Base-by-base conservation (phyloP, 257 asterid species). In the Fraxinus cuspidata region DNA sequence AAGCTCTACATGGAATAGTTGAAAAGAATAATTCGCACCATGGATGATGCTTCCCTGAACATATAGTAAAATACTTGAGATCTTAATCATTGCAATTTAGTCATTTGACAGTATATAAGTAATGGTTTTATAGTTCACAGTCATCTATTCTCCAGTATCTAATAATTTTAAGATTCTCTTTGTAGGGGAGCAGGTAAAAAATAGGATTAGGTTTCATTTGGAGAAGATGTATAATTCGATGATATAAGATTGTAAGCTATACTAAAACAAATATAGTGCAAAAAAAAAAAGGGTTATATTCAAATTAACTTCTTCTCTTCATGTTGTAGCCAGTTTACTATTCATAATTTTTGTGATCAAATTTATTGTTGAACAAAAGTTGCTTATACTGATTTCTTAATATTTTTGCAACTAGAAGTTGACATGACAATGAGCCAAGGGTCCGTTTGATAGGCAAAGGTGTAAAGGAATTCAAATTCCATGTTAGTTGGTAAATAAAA, bases 371-470 rank as follows among this genome's bases (percentile, higher is more conserved):
- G 80, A 35, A 35, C 51, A 13, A 13, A 19, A 70, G 47, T 63
- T 74, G 21, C 44, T 67, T 47, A 35, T 70, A 69, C 16, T 28
- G 47, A 25, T 74, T 58, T 73, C 74, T 38, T 60, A 70, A 37
- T 69, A 67, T 12, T 28, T 82, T 72, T 65, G 56, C 63, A 34
- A 58, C 75, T 73, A 60, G 27, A 78, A 53, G 58, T 60, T 68
- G 72, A 25, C 6, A 79, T 65, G 51, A 69, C 38, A 56, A 16
- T 71, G 47, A 65, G 69, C 65, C n/a, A n/a, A n/a, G n/a, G n/a
- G n/a, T n/a, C n/a, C n/a, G n/a, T n/a, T n/a, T n/a, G n/a, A n/a
- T n/a, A n/a, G n/a, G n/a, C n/a, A n/a, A n/a, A n/a, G n/a, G n/a
- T n/a, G n/a, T n/a, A n/a, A n/a, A n/a, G n/a, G n/a, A n/a, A n/a